phyloP scores from a whole-genome alignment of 2,329 filamentous ascomycete genomes.

The Aspergillus pseudoterreus region DNA sequence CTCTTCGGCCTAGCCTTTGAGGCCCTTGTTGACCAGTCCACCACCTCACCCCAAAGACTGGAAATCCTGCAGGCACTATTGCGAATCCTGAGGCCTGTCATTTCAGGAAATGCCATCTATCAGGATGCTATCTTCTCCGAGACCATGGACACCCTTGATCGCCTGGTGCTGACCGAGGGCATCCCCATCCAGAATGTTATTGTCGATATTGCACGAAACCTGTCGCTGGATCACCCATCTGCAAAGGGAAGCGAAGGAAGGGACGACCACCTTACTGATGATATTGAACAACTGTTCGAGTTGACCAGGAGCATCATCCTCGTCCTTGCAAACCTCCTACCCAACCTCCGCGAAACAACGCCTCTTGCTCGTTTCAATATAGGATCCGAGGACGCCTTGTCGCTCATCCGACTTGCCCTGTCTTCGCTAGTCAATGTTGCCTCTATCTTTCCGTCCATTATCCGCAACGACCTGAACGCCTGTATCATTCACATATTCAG shows the following conservation, averaged over 20 bases:
- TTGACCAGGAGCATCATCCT: conserved; percentile 93
- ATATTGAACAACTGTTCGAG: conserved; percentile 97
- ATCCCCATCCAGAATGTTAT: conserved; percentile 87
- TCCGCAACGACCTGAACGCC: conserved; percentile 92
- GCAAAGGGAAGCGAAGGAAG: conserved; percentile 65
- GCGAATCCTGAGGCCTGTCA: conserved; percentile 90
- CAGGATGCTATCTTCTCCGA: conserved; percentile 94
- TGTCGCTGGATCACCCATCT: conserved; percentile 88
- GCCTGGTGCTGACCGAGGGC: conserved; percentile 86
- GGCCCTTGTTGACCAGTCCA: conserved; percentile 78
- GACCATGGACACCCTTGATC: conserved; percentile 92
- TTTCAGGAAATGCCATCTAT: conserved; percentile 95
- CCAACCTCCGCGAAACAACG: conserved; percentile 58
- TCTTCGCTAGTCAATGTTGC: conserved; percentile 90
- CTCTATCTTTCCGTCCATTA: conserved; percentile 92
- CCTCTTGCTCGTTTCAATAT: conserved; percentile 69
- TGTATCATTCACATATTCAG: conserved; percentile 97
- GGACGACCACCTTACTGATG: conserved; percentile 81
- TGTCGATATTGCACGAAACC: conserved; percentile 84
- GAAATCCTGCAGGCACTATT: conserved; percentile 88
- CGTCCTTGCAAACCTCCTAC: conserved; percentile 81
- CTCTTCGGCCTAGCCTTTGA: conserved; percentile 96
- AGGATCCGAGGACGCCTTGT: conserved; percentile 75
- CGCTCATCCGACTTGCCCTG: conserved; percentile 74
- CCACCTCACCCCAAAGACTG: conserved; percentile 71